Evolutionary conservation across 2,329 filamentous ascomycete genomes (phyloP), one percentile per base, ranked within the genome.

Genomic region (Byssochlamys sp.): DNA sequence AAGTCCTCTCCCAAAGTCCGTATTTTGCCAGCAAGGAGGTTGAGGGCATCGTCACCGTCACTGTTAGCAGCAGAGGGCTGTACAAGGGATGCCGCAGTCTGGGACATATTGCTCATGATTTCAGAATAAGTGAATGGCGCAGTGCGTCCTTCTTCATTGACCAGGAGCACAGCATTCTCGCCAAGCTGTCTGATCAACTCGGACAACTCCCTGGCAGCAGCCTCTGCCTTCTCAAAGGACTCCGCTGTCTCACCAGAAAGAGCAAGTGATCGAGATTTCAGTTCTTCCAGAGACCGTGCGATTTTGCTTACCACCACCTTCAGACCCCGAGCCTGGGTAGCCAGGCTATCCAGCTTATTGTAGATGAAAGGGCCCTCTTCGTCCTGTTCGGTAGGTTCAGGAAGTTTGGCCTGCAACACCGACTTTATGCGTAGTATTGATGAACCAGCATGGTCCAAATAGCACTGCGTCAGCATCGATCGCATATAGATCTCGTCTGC

Each of bases 271-370:
- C 91, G 80, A 2, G 84, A 80, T 70, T 86, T 86, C 56, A 95
- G 81, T 57, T 96, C 91, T 59, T 90, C 84, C 11, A 96, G 76
- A 19, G 88, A 84, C 55, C 88, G 84, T 49, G 89, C 81, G 4
- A 89, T 83, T 76, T 95, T 95, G 57, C 86, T 84, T 53, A 88
- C 84, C 53, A 92, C 81, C 33, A 96, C 89, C 78, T 95, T 96
- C 57, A 87, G 83, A 68, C 88, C 91, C 59, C 91, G 84, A 6
- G 88, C 89, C 66, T 91, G 86, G 12, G 83, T 84, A 59, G 91
- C 82, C 56, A 91, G 82, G 14, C 80, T 72, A 59, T 95, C 90
- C 0, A 87, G 78, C 69, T 87, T 89, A 66, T 84, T 85, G 29
- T 82, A 72, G 64, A 95, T 87, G 64, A 87, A 81, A 60, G 85